Conservation (phyloP, 2,329 filamentous ascomycete genomes). For the Microthyrium microscopicum region DNA sequence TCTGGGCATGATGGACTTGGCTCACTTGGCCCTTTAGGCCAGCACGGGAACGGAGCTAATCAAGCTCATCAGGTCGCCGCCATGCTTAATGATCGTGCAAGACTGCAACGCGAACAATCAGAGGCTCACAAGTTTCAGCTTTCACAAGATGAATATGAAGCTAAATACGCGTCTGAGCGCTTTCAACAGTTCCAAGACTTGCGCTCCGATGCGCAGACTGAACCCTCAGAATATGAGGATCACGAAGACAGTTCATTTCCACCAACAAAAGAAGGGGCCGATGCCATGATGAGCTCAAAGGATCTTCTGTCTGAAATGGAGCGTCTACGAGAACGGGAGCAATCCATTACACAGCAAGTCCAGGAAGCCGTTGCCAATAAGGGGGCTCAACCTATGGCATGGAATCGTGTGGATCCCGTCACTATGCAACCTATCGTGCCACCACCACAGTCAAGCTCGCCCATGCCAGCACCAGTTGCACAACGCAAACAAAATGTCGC, state of each 20-base stretch:
- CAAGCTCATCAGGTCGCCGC: conserved; percentile 40
- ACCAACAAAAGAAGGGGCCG: background rate
- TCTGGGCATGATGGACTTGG: background rate
- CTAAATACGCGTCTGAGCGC: conserved; percentile 42
- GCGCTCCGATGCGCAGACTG: conserved; percentile 43
- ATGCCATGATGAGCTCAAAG: conserved; percentile 18
- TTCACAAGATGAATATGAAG: conserved; percentile 23
- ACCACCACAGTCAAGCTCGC: conserved; percentile 58
- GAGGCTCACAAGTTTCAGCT: conserved; percentile 33
- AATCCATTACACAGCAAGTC: conserved; percentile 65
- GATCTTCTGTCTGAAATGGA: conserved; percentile 12
- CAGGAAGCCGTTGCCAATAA: conserved; percentile 54
- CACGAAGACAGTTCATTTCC: background rate
- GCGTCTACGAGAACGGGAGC: conserved; percentile 13
- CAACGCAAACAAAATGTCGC: conserved; percentile 77
- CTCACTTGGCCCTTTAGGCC: conserved; percentile 20
- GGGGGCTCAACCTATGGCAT: conserved; percentile 37
- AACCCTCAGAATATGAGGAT: conserved; percentile 4
- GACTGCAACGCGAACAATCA: conserved; percentile 44
- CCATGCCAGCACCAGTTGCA: conserved; percentile 74
- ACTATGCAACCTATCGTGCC: conserved; percentile 43
- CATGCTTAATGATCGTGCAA: conserved; percentile 44
- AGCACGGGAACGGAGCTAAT: conserved; percentile 27
- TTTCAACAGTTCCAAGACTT: conserved; percentile 71
- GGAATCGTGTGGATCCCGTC: conserved; percentile 48